Base-by-base conservation (phyloP, 208 protist species). In the Trypanosoma avium region DNA sequence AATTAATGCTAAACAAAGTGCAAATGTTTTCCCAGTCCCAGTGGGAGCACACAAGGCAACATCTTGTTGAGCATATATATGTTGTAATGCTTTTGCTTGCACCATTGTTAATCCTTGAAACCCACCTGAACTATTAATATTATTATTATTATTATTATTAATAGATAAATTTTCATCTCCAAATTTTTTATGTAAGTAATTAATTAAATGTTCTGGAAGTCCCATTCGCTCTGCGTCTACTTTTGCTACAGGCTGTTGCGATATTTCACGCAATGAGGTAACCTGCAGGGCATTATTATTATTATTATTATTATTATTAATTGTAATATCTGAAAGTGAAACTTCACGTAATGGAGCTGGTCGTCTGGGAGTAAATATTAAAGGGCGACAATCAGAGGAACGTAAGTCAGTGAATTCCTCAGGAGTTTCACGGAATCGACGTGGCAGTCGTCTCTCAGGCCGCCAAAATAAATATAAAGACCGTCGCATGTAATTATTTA, bases 1-100 rank as follows among this genome's bases (percentile, higher is more conserved):
- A 33, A 86, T 79, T 38, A 94, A 75, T 26, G 84, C 90, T 22
- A 93, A 59, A 54, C 90, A 96, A 8, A 96, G 75, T 0, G 85
- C 87, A 55, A 94, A 91, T 10, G 90, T 96, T 58, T 96, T 96
- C 7, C 90, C 90, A 26, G 81, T 93, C 13, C 90, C 90, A 7
- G 90, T 96, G n/a, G 90, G 90, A 5, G 87, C 87, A 53, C 90
- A 96, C 19, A 94, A 79, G 6, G 87, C 87, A 13, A 92, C 86
- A 65, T 96, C 90, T 59, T 93, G 77, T 3, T 45, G 71, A 22
- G 78, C 90, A 70, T 96, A 96, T 42, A 94, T 69, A 70, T 94
- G 86, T 61, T 96, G 87, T 56, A 96, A 64, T 9, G 92, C 83
- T 40, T 86, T 81, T 10, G 90, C 90, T 76, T 96, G 90, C 24